Evolutionary conservation across 2,329 filamentous ascomycete genomes (phyloP).

Genomic region (Xylariales sp.): DNA sequence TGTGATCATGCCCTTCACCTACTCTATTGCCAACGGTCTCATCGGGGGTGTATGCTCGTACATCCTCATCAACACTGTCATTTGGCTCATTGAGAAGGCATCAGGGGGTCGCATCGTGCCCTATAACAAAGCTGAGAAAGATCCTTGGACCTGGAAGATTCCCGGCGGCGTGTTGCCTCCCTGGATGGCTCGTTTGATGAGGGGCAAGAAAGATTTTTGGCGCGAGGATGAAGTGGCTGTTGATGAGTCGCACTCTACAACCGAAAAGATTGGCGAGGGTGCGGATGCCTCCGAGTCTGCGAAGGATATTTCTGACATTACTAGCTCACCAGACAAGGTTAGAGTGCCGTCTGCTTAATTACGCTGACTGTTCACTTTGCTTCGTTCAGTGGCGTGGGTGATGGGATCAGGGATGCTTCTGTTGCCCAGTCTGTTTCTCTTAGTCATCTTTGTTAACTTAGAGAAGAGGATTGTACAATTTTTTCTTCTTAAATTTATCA

Average conservation of each 20-base stretch:
- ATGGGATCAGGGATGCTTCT: no score
- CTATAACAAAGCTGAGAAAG: constrained; percentile 70
- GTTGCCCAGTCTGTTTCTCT: no score
- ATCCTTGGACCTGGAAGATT: constrained; percentile 75
- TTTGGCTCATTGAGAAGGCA: constrained; percentile 63
- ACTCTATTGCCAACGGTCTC: constrained; percentile 81
- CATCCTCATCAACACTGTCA: constrained; percentile 66
- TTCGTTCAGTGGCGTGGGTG: no score
- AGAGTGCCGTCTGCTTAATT: no score
- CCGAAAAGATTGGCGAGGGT: neutral
- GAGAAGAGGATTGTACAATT: no score
- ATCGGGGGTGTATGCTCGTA: constrained; percentile 78
- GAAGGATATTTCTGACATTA: constrained; percentile 1
- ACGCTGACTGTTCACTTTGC: no score
- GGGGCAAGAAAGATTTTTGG: constrained; percentile 75
- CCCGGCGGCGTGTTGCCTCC: constrained; percentile 70
- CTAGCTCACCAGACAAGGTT: no score
- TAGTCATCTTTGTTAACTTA: no score
- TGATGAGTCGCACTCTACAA: constrained; percentile 16
- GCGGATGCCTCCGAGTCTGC: neutral
- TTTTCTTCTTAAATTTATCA: no score
- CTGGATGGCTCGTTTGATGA: constrained; percentile 61
- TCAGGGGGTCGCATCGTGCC: constrained; percentile 69
- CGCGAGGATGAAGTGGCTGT: constrained; percentile 29
- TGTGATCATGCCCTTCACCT: constrained; percentile 84